Evolutionary conservation across 1,139 yeast species (phyloP).

Genomic region (Saccharomyces hybrid): DNA sequence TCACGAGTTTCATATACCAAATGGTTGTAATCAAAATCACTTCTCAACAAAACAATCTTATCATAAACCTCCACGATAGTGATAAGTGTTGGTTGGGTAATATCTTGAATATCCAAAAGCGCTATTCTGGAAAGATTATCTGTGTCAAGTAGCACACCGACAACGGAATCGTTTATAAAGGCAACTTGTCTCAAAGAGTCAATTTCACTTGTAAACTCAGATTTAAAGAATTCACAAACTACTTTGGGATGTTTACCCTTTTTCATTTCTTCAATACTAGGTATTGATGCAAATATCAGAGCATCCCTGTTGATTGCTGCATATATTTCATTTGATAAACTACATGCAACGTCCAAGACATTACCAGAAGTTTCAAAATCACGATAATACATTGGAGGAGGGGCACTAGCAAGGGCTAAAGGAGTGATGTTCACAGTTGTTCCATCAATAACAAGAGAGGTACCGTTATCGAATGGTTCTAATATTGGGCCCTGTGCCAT

Average conservation of each 20-base stretch:
- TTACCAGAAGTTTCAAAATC: constrained; percentile 48
- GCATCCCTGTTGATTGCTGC: constrained; percentile 49
- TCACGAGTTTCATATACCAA: constrained; percentile 56
- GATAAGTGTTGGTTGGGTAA: constrained; percentile 37
- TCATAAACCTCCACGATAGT: constrained; percentile 40
- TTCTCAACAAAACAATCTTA: constrained; percentile 50
- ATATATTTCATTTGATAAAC: constrained; percentile 48
- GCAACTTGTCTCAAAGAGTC: constrained; percentile 60
- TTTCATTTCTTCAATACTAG: constrained; percentile 32
- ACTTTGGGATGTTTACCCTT: constrained; percentile 44
- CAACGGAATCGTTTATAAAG: constrained; percentile 42
- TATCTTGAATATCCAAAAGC: constrained; percentile 41
- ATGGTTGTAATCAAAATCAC: constrained; percentile 47
- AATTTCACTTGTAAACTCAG: constrained; percentile 35
- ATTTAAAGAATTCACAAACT: constrained; percentile 33
- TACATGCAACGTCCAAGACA: constrained; percentile 59
- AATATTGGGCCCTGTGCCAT: constrained; percentile 61
- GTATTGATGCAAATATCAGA: constrained; percentile 38
- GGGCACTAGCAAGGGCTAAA: constrained; percentile 75
- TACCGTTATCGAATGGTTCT: constrained; percentile 67
- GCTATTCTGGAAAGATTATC: constrained; percentile 43
- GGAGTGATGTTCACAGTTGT: constrained; percentile 70
- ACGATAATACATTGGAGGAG: constrained; percentile 85
- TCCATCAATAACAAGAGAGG: constrained; percentile 79
- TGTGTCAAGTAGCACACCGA: constrained; percentile 54